Evolutionary conservation across 306 rosid genomes (phyloP), one percentile per base, ranked within the genome.

Genomic region (Vicia sativa): DNA sequence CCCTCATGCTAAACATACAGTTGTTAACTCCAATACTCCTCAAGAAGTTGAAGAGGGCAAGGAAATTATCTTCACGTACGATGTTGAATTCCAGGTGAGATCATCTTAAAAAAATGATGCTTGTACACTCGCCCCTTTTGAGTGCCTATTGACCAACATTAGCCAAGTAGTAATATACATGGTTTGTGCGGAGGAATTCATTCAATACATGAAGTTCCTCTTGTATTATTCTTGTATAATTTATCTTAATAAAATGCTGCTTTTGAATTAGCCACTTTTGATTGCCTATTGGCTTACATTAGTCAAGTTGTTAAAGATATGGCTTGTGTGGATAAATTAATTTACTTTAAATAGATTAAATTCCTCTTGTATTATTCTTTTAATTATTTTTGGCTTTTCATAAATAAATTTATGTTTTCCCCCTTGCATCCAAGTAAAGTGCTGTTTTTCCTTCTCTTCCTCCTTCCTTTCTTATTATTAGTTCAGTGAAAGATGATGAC

Each of bases 11-110:
- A 88, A 93, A 64, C 97, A 85, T 63, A 78, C 84, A 3, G 96
- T 93, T 60, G 77, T 80, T 34, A 93, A 87, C 79, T 88, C 96
- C 60, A 90, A 93, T 85, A 64, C 70, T 46, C 99, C 99, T 60
- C 99, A 90, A 81, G 99, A 93, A 76, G 97, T 93, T 52, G 97
- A 85, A 12, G 92, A 87, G 63, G 84, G 85, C 59, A 82, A 85
- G 73, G 99, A 93, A 60, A 87, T 93, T 52, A 63, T 93, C 63
- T 90, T 93, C 77, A 93, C 97, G 0, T 93, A 87, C 54, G 99
- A 93, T 74, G 97, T 93, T 70, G 97, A 87, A 38, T 93, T 93
- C 77, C 84, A 83, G 99, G 99, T 90, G 67, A 84, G 86, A 45
- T 64, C 55, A 41, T 61, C 65, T 31, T 60, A 61, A 52, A 63